Conservation (phyloP, 2,329 filamentous ascomycete species). For the Dactylellina haptotyla region DNA sequence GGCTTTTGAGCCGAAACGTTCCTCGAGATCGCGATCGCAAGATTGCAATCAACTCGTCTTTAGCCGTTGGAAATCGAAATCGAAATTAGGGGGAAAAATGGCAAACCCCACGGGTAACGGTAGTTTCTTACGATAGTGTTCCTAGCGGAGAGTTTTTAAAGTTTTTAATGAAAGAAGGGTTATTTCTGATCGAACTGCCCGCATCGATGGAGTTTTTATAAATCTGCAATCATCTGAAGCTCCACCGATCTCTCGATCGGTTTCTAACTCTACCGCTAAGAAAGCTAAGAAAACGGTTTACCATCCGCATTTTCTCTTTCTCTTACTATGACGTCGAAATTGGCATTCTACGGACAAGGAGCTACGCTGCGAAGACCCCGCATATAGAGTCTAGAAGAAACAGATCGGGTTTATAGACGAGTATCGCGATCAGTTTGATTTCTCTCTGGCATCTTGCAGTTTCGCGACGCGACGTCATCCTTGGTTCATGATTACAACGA, state of each 20-base stretch:
- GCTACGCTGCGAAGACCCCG: background rate
- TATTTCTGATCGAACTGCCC: background rate
- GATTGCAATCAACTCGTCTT: background rate
- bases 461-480: background rate
- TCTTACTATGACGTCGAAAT: slow-evolving; percentile 17
- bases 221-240: background rate
- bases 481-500: no score
- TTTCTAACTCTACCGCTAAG: background rate
- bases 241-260: background rate
- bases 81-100: background rate
- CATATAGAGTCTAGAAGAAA: no score
- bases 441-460: background rate
- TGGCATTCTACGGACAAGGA: slow-evolving; percentile 12
- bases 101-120: background rate
- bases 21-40: slow-evolving; percentile 7
- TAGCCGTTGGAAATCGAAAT: background rate
- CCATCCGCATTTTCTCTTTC: no score
- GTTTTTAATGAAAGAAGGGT: background rate
- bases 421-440: background rate
- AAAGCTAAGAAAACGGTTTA: no score
- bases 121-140: background rate
- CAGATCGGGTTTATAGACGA: no score
- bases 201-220: slow-evolving; percentile 3
- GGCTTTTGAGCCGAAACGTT: slow-evolving; percentile 23
- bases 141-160: background rate